Evolutionary conservation across 2,329 filamentous ascomycete species (phyloP).

Genomic region (Diaporthe destruens): DNA sequence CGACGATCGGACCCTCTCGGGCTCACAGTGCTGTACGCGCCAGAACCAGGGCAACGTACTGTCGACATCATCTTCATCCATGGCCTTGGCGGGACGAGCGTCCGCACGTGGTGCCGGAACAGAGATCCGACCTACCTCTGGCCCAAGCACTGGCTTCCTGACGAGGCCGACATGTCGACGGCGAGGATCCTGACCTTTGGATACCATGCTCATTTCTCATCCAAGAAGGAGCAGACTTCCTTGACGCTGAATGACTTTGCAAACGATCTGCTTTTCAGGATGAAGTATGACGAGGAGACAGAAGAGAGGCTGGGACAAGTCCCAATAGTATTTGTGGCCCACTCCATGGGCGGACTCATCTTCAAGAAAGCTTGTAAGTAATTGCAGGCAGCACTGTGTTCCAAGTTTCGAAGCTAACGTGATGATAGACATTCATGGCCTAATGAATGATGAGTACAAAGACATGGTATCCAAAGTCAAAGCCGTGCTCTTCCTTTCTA

Average conservation of each 20-base stretch:
- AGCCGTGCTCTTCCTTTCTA: slow-evolving; percentile 47
- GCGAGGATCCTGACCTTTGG: slow-evolving; percentile 46
- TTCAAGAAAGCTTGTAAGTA: slow-evolving; percentile 44
- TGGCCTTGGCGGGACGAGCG: slow-evolving; percentile 46
- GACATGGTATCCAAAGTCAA: slow-evolving; percentile 43
- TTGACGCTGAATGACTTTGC: slow-evolving; percentile 45
- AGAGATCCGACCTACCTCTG: slow-evolving; percentile 43
- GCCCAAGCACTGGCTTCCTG: slow-evolving; percentile 44
- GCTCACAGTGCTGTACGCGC: slow-evolving; percentile 41
- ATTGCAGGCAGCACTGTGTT: too few species aligned
- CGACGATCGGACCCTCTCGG: slow-evolving; percentile 41
- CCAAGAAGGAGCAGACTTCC: slow-evolving; percentile 38
- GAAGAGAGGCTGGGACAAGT: slow-evolving; percentile 42
- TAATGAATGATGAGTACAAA: slow-evolving; percentile 44
- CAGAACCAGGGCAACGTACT: slow-evolving; percentile 31
- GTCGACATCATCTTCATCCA: slow-evolving; percentile 48
- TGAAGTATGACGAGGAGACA: slow-evolving; percentile 43
- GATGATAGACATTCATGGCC: slow-evolving; percentile 42
- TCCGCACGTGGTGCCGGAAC: slow-evolving; percentile 44
- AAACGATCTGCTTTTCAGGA: slow-evolving; percentile 44
- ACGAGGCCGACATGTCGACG: slow-evolving; percentile 38
- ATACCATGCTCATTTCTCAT: slow-evolving; percentile 45
- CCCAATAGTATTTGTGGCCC: slow-evolving; percentile 46
- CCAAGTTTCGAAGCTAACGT: not conserved
- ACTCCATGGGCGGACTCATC: slow-evolving; percentile 47